Conservation (phyloP, 176 grass and related monocot genomes). For the Oryza officinalis region DNA sequence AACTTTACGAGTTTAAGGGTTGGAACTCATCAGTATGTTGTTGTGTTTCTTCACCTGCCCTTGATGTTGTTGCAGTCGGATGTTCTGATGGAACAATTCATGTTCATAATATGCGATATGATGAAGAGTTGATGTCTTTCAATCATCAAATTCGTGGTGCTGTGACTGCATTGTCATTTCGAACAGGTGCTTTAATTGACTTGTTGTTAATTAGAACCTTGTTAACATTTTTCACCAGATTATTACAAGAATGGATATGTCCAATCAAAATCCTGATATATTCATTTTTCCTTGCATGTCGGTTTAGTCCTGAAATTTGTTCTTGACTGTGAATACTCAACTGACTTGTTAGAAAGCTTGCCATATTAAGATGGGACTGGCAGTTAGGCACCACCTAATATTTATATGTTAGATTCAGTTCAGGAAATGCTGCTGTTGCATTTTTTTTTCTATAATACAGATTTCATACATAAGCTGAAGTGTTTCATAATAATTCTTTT, state of each 20-base stretch:
- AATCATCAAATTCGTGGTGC: conserved; percentile 85
- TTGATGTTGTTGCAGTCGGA: conserved; percentile 86
- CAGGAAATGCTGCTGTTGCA: not conserved
- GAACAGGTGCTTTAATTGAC: conserved; percentile 66
- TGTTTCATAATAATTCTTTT: conserved; percentile 33
- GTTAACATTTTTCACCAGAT: not conserved
- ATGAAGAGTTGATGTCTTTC: conserved; percentile 84
- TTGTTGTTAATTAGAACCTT: not conserved
- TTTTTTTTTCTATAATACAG: not conserved
- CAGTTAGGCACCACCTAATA: not conserved
- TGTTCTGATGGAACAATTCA: conserved; percentile 88
- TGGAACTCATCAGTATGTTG: conserved; percentile 77
- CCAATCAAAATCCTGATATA: not conserved
- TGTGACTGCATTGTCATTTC: conserved; percentile 94
- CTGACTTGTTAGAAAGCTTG: not conserved
- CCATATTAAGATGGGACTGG: not conserved
- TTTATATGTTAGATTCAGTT: conserved; percentile 6
- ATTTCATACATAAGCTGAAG: conserved; percentile 1
- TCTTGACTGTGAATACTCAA: not conserved
- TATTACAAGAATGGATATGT: not conserved
- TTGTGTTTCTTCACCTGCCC: conserved; percentile 85
- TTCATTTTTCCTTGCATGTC: conserved; percentile 11
- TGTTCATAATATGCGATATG: conserved; percentile 84
- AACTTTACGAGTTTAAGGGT: conserved; percentile 85
- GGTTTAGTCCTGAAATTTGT: conserved; percentile 13